Conservation (phyloP, 2,329 filamentous ascomycete species). For the Colletotrichum theobromicola region DNA sequence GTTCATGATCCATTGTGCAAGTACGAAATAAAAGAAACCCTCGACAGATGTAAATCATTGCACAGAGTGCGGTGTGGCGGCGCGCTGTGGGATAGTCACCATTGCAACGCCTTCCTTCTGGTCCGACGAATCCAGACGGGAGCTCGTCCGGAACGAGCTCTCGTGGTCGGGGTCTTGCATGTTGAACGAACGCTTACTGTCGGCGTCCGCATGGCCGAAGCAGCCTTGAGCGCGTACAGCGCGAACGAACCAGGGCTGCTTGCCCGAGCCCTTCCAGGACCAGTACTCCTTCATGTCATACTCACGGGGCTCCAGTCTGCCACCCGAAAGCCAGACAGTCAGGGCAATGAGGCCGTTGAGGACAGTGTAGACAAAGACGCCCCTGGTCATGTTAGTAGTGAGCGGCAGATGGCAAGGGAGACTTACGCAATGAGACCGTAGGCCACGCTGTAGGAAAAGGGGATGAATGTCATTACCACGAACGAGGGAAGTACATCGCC, state of each 20-base stretch:
- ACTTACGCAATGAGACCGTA: conserved; percentile 76
- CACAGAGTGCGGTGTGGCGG: conserved; percentile 12
- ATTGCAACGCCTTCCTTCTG: conserved; percentile 20
- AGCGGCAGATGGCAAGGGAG: background rate
- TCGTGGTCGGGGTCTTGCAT: conserved; percentile 20
- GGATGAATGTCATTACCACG: conserved; percentile 76
- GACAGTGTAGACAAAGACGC: conserved; percentile 58
- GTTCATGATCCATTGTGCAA: background rate
- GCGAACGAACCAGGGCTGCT: conserved; percentile 53
- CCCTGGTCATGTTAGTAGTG: conserved; percentile 35
- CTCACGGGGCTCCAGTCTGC: conserved; percentile 51
- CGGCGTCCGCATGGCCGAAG: conserved; percentile 27
- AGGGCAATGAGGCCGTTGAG: conserved; percentile 54
- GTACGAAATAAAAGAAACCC: background rate
- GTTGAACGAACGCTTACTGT: conserved; percentile 24
- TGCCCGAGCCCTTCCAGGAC: conserved; percentile 56
- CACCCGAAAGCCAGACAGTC: conserved; percentile 47
- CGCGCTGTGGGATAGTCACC: conserved; percentile 21
- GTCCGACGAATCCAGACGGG: conserved; percentile 19
- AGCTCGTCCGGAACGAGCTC: conserved; percentile 16
- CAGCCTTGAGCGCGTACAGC: conserved; percentile 33
- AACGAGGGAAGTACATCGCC: conserved; percentile 79
- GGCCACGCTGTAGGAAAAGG: conserved; percentile 79
- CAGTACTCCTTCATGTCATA: conserved; percentile 62
- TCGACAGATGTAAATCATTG: background rate